Evolutionary conservation across 2,329 filamentous ascomycete species (phyloP), one percentile per base, ranked within the genome.

Genomic region (Fusarium hostae): DNA sequence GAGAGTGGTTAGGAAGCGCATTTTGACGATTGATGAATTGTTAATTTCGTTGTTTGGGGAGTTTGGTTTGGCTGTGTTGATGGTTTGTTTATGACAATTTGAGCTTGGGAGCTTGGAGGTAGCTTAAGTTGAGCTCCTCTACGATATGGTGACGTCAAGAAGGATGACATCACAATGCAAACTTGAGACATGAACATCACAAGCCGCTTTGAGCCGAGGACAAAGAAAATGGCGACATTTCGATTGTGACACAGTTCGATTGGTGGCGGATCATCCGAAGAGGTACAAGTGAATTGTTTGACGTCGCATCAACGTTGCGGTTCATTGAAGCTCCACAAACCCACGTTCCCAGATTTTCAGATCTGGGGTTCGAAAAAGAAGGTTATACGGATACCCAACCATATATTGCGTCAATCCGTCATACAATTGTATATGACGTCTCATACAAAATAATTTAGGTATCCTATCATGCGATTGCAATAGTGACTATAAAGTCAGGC

Each of bases 61-160:
- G 8, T 16, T 35, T 30, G 3, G 0, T n/a, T 24, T 16, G 10
- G 3, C 18, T 28, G 3, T 24, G 40, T 10, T 22, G 37, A 65
- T 16, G 16, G 16, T 47, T 34, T 66, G 54, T 66, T 48, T 30
- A 12, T 54, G 22, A 28, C 9, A 58, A 44, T 39, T 51, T 45
- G 30, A 40, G 48, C 16, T 44, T 18, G 28, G 5, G 22, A 61
- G 51, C 26, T 69, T 37, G 15, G 7, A 6, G 16, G 12, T n/a
- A 70, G 43, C 40, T 70, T 5, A 39, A 40, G 54, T 68, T 16
- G 32, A 71, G 64, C 60, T 66, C 39, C n/a, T 51, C 26, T 40
- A 60, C 7, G 35, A 24, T 8, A 59, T 66, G 47, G 57, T 74
- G 72, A 74, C 72, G 72, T 74, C 72, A 74, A 72, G 43, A 35